Base-by-base conservation (phyloP, 768 basidiomycete species). In the Kondoa malvinella region DNA sequence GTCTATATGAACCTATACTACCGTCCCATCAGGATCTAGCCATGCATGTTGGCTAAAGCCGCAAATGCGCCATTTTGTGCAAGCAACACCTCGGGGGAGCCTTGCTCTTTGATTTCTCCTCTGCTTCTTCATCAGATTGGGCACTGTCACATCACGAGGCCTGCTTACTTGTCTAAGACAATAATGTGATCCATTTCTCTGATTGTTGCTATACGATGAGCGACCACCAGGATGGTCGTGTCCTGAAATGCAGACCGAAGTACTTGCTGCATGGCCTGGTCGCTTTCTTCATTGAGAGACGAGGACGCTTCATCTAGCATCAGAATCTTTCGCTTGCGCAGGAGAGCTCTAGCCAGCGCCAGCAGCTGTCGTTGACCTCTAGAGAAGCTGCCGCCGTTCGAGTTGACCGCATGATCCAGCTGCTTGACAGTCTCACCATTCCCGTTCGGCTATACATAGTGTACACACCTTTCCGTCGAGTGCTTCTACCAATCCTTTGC, bases 301-400 rank as follows among this genome's bases (percentile, higher is more conserved):
- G 69, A 40, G 17, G 69, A 68, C 8, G 69, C 69, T 27, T 69
- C 69, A 29, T 70, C 67, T 17, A 70, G 63, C 12, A 57, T 30
- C 3, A 68, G 56, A 30, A 68, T 70, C 31, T 70, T 64, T 1
- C 69, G 60, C 30, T 66, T 56, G 16, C 66, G 69, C 2, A 70
- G 30, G 4, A 70, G 59, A 4, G 69, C 69, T 34, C 69, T 33
- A 59, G 69, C 69, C 27, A 70, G 56, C 17, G 69, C 70, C 34
- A 70, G 56, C 21, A 70, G 69, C 57, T 70, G 69, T 14, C 69
- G 60, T 33, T 70, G 69, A 16, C 69, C 69, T 2, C 69, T 32
- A 27, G 66, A 68, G 3, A 70, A 57, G 30, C 3, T 8, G 3
- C 50, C 64, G 4, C 25, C 64, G 26, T 65, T 65, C 68, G 58